These are phyloP conservation scores for Magnusiomyces magnusii DNA, from an alignment of 1,139 yeast species.

Conservation along the genomic window DNA sequence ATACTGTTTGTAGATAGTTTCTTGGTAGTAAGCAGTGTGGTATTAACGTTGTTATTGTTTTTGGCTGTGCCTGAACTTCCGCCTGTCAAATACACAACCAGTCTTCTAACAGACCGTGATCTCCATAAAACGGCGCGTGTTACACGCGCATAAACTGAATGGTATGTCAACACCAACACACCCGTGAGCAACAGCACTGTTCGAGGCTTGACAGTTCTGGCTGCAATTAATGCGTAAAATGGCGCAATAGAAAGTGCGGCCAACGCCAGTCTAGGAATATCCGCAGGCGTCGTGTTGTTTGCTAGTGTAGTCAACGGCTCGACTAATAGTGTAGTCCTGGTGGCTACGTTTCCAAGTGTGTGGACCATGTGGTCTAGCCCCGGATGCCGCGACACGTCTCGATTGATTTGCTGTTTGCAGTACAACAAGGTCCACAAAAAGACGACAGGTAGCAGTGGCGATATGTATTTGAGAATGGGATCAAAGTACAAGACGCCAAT, in stretches of 20 bases:
- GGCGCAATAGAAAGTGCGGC: constrained; percentile 86
- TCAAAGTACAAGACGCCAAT: constrained; percentile 68
- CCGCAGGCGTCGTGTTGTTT: constrained; percentile 57
- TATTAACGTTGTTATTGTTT: neutral
- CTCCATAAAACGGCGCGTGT: constrained; percentile 81
- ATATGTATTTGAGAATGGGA: constrained; percentile 61
- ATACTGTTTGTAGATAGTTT: neutral
- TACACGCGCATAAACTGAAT: constrained; percentile 76
- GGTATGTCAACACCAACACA: constrained; percentile 64
- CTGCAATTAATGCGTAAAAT: constrained; percentile 60
- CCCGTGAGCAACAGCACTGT: constrained; percentile 56
- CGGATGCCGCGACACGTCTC: constrained; percentile 58
- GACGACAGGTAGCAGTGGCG: constrained; percentile 69
- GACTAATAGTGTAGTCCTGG: constrained; percentile 67
- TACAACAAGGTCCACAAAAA: constrained; percentile 57
- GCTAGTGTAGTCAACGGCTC: constrained; percentile 62
- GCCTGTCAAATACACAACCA: constrained; percentile 79
- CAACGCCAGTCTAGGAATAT: constrained; percentile 68
- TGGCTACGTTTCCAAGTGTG: constrained; percentile 64
- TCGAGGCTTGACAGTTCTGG: constrained; percentile 63
- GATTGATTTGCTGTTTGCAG: constrained; percentile 33
- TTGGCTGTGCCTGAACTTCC: constrained; percentile 38
- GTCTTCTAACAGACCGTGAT: constrained; percentile 57
- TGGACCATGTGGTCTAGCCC: constrained; percentile 87
- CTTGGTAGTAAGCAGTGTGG: neutral